A percentile compares a stretch with the other conserved stretches of the same genome.
These are phyloP conservation scores for Lachancea dasiensis DNA, from an alignment of 805 yeast species.

Conservation along the genomic window DNA sequence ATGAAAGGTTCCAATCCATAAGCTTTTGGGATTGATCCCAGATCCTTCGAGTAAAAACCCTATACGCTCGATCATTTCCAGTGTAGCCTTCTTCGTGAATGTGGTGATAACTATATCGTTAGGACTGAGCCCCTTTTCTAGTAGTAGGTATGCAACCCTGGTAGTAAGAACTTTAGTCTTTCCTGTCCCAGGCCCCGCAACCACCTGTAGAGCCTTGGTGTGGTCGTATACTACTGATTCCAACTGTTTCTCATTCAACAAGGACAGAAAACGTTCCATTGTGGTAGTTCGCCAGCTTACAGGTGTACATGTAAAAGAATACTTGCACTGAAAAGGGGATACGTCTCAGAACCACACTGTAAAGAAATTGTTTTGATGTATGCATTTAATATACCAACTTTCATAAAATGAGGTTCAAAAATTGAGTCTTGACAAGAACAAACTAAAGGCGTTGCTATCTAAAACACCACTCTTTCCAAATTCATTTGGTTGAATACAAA, in stretches of 20 bases:
- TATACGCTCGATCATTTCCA: slow-evolving; percentile 71
- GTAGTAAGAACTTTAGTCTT: slow-evolving; percentile 81
- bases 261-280: slow-evolving; percentile 7
- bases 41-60: slow-evolving; percentile 30
- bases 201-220: slow-evolving; percentile 41
- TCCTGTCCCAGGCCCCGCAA: slow-evolving; percentile 67
- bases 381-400: too few relatives aligned
- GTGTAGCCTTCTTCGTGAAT: slow-evolving; percentile 89
- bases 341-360: too few relatives aligned
- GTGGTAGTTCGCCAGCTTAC: neutral
- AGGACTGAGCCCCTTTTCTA: slow-evolving; percentile 49
- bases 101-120: slow-evolving; percentile 74
- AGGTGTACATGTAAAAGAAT: neutral
- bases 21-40: slow-evolving; percentile 33
- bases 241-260: slow-evolving; percentile 39
- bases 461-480: too few relatives aligned
- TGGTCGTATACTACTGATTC: slow-evolving; percentile 40
- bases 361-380: too few relatives aligned
- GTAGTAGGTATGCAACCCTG: slow-evolving; percentile 65
- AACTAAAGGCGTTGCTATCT: too few relatives aligned
- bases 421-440: too few relatives aligned
- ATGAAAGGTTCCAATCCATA: slow-evolving; percentile 87
- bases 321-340: too few relatives aligned
- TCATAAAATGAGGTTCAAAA: too few relatives aligned
- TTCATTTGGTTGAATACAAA: too few relatives aligned